These are phyloP conservation scores for Hypomontagnella monticulosa DNA, from an alignment of 495 filamentous ascomycete species.

Conservation along the genomic window DNA sequence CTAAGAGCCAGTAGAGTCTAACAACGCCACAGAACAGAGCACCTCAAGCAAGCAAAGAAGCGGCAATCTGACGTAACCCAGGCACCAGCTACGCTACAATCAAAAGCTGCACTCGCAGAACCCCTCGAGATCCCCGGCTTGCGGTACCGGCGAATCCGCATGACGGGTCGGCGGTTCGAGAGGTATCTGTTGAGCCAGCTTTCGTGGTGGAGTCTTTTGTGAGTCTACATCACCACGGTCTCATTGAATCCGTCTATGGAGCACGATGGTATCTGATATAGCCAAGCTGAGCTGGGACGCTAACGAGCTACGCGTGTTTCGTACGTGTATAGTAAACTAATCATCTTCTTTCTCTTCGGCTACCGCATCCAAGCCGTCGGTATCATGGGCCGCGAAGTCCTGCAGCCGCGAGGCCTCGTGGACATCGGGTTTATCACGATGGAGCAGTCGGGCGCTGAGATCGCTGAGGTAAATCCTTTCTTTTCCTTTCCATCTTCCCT, in stretches of 20 bases:
- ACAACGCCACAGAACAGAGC: constrained; percentile 68
- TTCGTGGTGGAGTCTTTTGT: constrained; percentile 73
- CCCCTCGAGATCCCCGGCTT: constrained; percentile 67
- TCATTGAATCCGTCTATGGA: too few species aligned
- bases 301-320: neutral
- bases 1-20: neutral
- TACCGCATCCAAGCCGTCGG: constrained; percentile 72
- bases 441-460: constrained; percentile 68
- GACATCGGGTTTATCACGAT: constrained; percentile 73
- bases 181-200: constrained; percentile 71
- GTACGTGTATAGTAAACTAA: constrained; percentile 66
- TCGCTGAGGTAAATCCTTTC: constrained; percentile 57
- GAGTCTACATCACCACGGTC: constrained; percentile 20
- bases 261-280: too few species aligned
- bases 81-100: constrained; percentile 49
- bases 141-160: constrained; percentile 68
- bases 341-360: constrained; percentile 68
- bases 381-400: constrained; percentile 73
- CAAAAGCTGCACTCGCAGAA: constrained; percentile 54
- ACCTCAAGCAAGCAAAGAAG: constrained; percentile 73
- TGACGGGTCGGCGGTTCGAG: constrained; percentile 79
- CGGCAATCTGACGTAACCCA: constrained; percentile 56
- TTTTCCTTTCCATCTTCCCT: neutral
- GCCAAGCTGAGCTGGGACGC: too few species aligned
- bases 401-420: constrained; percentile 72